A percentile compares a stretch with the other conserved stretches of the same genome.
These are phyloP conservation scores for Phlegmacium glaucopus DNA, from an alignment of 768 basidiomycete genomes.

Conservation along the genomic window DNA sequence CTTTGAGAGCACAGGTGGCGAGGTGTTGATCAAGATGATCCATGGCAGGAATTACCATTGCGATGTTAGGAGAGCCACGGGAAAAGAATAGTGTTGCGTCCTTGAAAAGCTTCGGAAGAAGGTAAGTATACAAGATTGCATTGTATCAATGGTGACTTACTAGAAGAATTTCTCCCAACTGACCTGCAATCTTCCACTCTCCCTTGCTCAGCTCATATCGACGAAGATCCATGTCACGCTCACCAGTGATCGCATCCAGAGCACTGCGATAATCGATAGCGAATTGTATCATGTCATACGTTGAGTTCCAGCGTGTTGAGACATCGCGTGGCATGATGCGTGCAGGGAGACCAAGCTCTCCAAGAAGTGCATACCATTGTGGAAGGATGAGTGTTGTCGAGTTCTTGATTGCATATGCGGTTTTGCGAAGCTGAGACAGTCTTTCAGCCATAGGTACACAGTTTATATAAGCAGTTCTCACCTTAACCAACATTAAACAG, in stretches of 20 bases:
- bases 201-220: conserved; percentile 14
- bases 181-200: conserved; percentile 26
- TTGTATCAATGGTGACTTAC: not conserved
- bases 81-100: not conserved
- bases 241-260: conserved; percentile 18
- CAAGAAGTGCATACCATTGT: conserved; percentile 16
- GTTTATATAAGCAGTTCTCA: conserved; percentile 9
- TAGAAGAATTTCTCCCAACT: conserved; percentile 17
- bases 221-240: conserved; percentile 8
- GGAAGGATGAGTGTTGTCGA: conserved; percentile 28
- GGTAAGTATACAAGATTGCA: no score
- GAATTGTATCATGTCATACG: conserved; percentile 28
- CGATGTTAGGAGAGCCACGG: not conserved
- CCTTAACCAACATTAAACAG: conserved; percentile 28
- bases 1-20: not conserved
- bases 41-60: not conserved
- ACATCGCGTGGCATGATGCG: conserved; percentile 27
- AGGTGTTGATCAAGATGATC: not conserved
- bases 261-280: conserved; percentile 21
- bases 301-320: conserved; percentile 33
- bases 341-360: conserved; percentile 1
- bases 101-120: not conserved
- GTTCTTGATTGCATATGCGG: conserved; percentile 12
- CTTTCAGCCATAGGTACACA: not conserved
- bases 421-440: conserved; percentile 12